Percentiles rank a stretch among this genome's conserved stretches.
Evolutionary conservation across 108 stramenopile species (phyloP).

Genomic region (Pseudonitzschia delicatissima): DNA sequence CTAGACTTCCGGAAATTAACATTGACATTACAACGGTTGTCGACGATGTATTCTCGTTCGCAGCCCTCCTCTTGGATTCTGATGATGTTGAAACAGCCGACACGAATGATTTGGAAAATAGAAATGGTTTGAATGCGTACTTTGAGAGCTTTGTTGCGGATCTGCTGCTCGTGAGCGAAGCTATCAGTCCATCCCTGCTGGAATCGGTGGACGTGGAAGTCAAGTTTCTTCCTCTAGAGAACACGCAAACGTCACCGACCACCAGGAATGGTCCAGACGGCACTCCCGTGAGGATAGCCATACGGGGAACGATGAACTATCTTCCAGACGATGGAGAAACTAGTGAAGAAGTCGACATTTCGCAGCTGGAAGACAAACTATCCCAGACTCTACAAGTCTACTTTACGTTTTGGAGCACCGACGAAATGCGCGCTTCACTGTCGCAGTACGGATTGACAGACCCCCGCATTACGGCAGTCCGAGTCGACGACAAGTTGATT

Average conservation of each 20-base stretch:
- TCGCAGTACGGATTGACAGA: slow-evolving; percentile 1
- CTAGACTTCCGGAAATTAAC: neutral
- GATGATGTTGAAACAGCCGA: neutral
- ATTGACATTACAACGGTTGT: slow-evolving; percentile 1
- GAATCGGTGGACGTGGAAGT: neutral
- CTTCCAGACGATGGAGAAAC: neutral
- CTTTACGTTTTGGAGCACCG: slow-evolving; percentile 7
- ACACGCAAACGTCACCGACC: neutral
- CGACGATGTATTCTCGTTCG: slow-evolving; percentile 5
- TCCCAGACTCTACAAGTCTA: neutral
- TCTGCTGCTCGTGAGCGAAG: neutral
- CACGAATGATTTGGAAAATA: neutral
- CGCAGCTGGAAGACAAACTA: slow-evolving; percentile 3
- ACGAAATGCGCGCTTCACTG: neutral
- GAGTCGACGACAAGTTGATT: neutral
- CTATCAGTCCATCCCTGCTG: neutral
- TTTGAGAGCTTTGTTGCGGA: neutral
- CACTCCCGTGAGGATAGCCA: slow-evolving; percentile 4
- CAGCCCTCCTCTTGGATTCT: neutral
- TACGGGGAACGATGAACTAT: slow-evolving; percentile 2
- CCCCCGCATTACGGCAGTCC: neutral
- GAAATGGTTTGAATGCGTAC: neutral
- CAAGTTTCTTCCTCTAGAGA: neutral
- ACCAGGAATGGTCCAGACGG: neutral
- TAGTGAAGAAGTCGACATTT: neutral